phyloP scores from a whole-genome alignment of 108 stramenopile species.

The Conticribra guillardii region DNA sequence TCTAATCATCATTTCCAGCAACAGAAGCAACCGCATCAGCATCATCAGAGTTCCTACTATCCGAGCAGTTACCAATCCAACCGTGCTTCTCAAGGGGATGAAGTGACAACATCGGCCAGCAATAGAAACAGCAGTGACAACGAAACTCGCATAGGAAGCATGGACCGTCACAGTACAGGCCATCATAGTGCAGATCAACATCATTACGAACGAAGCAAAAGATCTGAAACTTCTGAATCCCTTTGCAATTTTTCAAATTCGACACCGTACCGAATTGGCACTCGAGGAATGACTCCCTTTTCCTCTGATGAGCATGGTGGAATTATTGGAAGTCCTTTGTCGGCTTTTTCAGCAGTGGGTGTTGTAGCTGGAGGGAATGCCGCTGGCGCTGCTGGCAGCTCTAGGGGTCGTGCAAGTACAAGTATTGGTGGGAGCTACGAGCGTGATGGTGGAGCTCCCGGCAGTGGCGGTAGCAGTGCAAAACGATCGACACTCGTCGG shows the following conservation, averaged over 20 bases:
- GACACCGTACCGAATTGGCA: background rate
- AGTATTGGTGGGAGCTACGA: too few relatives aligned
- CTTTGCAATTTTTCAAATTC: background rate
- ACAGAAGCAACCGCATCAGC: background rate
- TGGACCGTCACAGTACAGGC: background rate
- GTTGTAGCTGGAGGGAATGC: background rate
- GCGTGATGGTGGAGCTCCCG: too few relatives aligned
- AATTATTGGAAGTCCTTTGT: slow-evolving; percentile 19
- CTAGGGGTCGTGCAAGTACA: too few relatives aligned
- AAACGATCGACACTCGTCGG: background rate
- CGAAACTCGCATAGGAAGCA: background rate
- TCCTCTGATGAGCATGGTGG: slow-evolving; percentile 1
- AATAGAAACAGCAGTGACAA: background rate
- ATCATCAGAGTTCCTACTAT: too few relatives aligned
- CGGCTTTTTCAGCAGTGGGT: slow-evolving; percentile 1
- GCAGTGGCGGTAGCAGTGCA: too few relatives aligned
- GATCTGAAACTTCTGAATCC: background rate
- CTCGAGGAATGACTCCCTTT: background rate
- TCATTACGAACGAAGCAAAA: background rate
- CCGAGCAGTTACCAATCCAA: too few relatives aligned
- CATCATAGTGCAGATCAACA: background rate
- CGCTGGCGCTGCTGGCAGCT: background rate
- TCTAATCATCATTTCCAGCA: too few relatives aligned
- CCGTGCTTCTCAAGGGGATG: background rate
- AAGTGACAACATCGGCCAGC: background rate